Conservation (phyloP, 208 protist species). For the Giardia muris region DNA sequence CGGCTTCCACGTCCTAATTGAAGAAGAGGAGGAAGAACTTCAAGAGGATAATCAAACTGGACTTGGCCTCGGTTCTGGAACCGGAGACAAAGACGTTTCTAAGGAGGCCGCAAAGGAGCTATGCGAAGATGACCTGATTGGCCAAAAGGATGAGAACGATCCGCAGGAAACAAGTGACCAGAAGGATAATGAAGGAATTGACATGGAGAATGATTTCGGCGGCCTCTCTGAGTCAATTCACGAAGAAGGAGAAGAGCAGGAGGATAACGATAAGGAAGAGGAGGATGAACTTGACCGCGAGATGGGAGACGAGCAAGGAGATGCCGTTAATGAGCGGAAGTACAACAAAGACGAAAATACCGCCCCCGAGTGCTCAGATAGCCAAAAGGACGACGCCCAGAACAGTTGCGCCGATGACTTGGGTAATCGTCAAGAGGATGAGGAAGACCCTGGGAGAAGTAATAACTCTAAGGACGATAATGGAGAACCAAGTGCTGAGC, state of each 20-base stretch:
- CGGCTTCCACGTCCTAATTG: constrained; percentile 45
- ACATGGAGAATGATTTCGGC: constrained; percentile 49
- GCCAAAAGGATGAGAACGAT: constrained; percentile 53
- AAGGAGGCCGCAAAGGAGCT: constrained; percentile 85
- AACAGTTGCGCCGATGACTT: background rate
- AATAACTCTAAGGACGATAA: constrained; percentile 44
- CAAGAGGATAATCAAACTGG: constrained; percentile 55
- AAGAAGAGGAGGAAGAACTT: constrained; percentile 54
- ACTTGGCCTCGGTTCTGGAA: constrained; percentile 91
- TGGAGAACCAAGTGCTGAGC: too few relatives aligned
- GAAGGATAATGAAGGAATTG: constrained; percentile 43
- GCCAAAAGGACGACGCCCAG: constrained; percentile 31
- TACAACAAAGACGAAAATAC: constrained; percentile 38
- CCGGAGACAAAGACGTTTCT: constrained; percentile 88
- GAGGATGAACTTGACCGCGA: background rate
- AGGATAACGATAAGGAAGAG: constrained; percentile 39
- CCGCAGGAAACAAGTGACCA: constrained; percentile 42
- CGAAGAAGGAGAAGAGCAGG: constrained; percentile 33
- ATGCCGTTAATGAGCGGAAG: background rate
- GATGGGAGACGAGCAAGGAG: constrained; percentile 6
- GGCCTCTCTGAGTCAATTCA: constrained; percentile 40
- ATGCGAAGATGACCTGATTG: constrained; percentile 39
- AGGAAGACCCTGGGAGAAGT: constrained; percentile 27
- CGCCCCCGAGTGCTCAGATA: background rate
- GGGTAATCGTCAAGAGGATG: background rate